phyloP scores from a whole-genome alignment of 495 filamentous ascomycete species.

The Penicillium canariense region DNA sequence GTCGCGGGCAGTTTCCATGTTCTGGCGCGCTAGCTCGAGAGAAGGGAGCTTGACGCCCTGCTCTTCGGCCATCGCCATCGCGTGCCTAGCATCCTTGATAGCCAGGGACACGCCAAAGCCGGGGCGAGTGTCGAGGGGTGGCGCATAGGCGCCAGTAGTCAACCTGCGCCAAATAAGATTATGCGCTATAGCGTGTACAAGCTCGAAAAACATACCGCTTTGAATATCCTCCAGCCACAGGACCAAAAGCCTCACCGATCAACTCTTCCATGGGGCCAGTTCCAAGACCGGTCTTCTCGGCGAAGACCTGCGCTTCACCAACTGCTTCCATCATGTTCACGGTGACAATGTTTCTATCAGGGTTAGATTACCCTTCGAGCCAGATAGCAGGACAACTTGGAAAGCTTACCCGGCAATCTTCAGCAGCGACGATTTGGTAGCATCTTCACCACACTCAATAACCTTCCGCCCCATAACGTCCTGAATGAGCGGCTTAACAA shows the following conservation, averaged over 20 bases:
- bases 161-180: conserved; percentile 24
- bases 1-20: conserved; percentile 43
- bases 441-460: conserved; percentile 49
- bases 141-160: conserved; percentile 46
- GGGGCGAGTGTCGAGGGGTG: conserved; percentile 38
- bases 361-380: neutral
- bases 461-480: conserved; percentile 46
- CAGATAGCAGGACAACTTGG: neutral
- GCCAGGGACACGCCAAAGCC: conserved; percentile 46
- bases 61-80: conserved; percentile 36
- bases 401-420: conserved; percentile 45
- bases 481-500: conserved; percentile 44
- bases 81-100: conserved; percentile 48
- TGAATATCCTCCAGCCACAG: conserved; percentile 48
- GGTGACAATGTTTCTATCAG: conserved; percentile 42
- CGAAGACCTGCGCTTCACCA: conserved; percentile 54
- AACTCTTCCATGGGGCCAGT: conserved; percentile 48
- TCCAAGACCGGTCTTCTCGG: conserved; percentile 54
- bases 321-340: conserved; percentile 51
- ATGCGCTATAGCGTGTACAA: neutral
- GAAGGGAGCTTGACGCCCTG: conserved; percentile 39
- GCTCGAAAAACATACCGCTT: conserved; percentile 33
- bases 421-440: conserved; percentile 43
- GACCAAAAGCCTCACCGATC: conserved; percentile 51
- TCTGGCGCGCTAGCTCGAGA: conserved; percentile 34